Base-by-base conservation (phyloP, 495 filamentous ascomycete genomes). In the Xylaria castorea region DNA sequence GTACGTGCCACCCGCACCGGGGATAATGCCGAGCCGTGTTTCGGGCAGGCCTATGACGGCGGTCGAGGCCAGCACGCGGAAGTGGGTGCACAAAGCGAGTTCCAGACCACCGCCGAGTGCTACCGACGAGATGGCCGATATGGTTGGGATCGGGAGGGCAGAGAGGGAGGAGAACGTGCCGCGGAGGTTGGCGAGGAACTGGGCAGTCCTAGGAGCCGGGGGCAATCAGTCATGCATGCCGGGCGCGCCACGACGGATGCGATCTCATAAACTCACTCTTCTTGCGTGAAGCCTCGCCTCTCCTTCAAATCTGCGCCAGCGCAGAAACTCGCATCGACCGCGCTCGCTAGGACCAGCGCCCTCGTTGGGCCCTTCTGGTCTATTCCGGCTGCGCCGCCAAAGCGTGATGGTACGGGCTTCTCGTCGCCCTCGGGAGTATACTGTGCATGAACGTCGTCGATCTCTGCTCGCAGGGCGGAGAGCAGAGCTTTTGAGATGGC, bases 271-370 rank as follows among this genome's bases (percentile, higher is more conserved):
- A 75, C 83, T 67, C 58, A 86, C 90, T 97, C 91, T 66, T 92
- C 89, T 67, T 81, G 84, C 4, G 87, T 92, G 80, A 98, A 94
- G 0, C 83, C 86, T 42, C 87, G 87, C 27, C 95, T 86, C 84
- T 98, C 96, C 78, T 97, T 98, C 70, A 99, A 80, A 75, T 99
- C 95, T 1, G 96, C 96, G 40, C 96, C 96, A 0, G 97, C 94
- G 82, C 95, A 98, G 82, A 99, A 99, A 66, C 89, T 90, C 3
- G 87, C 84, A 53, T 97, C 93, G 22, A 91, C 84, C 8, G 92
- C 92, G 73, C 91, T 94, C 16, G 91, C 91, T 2, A 98, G 71
- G 25, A 98, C 88, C 75, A 99, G 75, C 0, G 91, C 94, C 55
- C 96, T 83, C 11, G 94, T 97, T 0, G 85, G 84, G 0, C 83